Conservation (phyloP, 495 filamentous ascomycete species). For the Durotheca rogersii region DNA sequence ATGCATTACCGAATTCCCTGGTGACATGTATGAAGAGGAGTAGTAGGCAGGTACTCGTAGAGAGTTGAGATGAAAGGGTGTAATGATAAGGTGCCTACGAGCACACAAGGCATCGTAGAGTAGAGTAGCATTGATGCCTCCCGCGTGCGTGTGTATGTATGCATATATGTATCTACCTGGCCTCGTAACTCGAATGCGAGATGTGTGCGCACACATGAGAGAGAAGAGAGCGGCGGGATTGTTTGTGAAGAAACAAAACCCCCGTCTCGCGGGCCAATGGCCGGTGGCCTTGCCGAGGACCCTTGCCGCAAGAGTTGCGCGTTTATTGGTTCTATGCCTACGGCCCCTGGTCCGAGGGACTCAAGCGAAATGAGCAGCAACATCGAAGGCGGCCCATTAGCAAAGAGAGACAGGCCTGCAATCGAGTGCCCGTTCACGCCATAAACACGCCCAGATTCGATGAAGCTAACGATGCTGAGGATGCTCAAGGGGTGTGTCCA, state of each 20-base stretch:
- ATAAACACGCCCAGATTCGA: background rate
- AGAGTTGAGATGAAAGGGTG: too few relatives aligned
- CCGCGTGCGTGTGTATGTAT: too few relatives aligned
- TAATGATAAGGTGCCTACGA: too few relatives aligned
- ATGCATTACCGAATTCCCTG: too few relatives aligned
- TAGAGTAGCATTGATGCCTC: too few relatives aligned
- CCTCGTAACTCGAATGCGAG: too few relatives aligned
- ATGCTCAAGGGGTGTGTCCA: conserved; percentile 7
- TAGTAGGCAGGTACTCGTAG: too few relatives aligned
- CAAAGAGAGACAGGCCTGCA: conserved; percentile 27
- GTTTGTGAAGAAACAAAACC: conserved; percentile 23
- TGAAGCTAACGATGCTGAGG: conserved; percentile 30
- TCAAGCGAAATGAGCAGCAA: conserved; percentile 34
- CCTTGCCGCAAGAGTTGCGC: conserved; percentile 2
- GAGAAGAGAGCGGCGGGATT: conserved; percentile 19
- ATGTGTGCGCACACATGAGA: too few relatives aligned
- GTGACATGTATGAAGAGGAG: too few relatives aligned
- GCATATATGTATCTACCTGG: too few relatives aligned
- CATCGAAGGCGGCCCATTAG: conserved; percentile 20
- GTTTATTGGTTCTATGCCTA: conserved; percentile 24
- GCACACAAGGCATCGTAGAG: too few relatives aligned
- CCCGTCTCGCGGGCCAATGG: conserved; percentile 24
- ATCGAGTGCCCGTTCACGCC: conserved; percentile 5
- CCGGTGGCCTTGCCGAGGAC: conserved; percentile 9
- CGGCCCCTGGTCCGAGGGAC: conserved; percentile 26